Base-by-base conservation (phyloP, 108 stramenopile species). In the Cyclotella distinguenda region DNA sequence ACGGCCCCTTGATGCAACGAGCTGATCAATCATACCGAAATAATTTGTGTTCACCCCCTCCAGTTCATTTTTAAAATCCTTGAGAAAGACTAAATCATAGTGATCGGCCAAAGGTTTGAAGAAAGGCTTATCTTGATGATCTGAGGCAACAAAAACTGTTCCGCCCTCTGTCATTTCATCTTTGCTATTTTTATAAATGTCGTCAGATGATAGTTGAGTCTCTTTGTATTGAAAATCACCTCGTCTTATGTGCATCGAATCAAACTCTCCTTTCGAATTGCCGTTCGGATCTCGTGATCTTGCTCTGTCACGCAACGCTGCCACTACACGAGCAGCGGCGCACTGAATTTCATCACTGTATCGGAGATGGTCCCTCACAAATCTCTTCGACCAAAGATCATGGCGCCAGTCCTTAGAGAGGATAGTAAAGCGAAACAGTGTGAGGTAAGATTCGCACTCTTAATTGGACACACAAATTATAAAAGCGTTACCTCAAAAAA, bases 301-400 rank as follows among this genome's bases (percentile, higher is more conserved):
- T 0, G 81, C 66, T 28, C 77, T 63, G 36, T 87, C 66, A 0
- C 90, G 82, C 11, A 96, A 49, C 15, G 84, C 89, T 32, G 66
- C 68, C 8, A 96, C 91, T 10, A 96, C 78, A 15, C 91, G 80
- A 32, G 93, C 94, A 10, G 91, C 92, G 16, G 84, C 88, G 70
- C 95, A 96, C 63, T 92, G 88, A 28, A 96, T 87, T n/a, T 89
- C 90, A 78, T 96, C 92, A 38, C 68, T 65, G 59, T 94, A 96
- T 12, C 88, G 54, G 35, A 96, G 64, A 76, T 87, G 81, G 67
- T 94, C 95, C 6, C 95, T 58, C 0, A 94, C 80, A 70, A 94
- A 90, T n/a, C 95, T 77, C 53, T 92, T 93, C 46, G 73, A 74
- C 84, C 84, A 93, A 16, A 93, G 57, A 68, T 93, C 91, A 30